Percentiles rank a stretch among this genome's conserved stretches.
phyloP scores from a whole-genome alignment of 441 rosid genomes.

The Corymbia citriodora region DNA sequence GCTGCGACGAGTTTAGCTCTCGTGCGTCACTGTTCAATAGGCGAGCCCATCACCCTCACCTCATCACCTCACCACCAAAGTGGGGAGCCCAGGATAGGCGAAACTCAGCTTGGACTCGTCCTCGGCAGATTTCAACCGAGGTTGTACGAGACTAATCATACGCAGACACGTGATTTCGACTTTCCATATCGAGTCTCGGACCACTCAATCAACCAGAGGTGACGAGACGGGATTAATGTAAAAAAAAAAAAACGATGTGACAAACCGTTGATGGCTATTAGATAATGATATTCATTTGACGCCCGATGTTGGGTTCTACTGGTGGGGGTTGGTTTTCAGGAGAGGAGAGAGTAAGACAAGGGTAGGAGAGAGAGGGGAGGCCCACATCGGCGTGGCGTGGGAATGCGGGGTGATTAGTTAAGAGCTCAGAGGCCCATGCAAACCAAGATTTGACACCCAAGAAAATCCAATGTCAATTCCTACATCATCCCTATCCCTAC shows the following conservation, averaged over 20 bases:
- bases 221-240: not conserved
- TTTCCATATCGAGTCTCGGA: not conserved
- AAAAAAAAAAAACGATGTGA: not conserved
- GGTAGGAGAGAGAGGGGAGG: not conserved
- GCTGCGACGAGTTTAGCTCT: not conserved
- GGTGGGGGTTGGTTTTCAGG: not conserved
- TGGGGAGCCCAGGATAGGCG: not conserved
- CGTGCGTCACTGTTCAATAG: not conserved
- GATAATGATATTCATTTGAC: not conserved
- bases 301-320: not conserved
- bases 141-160: not conserved
- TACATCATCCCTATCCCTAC: not conserved
- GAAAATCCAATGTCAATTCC: not conserved
- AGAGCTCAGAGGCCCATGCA: not conserved
- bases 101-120: not conserved
- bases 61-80: not conserved
- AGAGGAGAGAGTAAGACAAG: not conserved
- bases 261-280: not conserved
- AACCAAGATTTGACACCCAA: not conserved
- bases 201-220: not conserved
- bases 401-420: not conserved
- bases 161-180: not conserved
- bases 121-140: not conserved
- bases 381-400: not conserved
- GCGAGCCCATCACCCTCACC: not conserved